These are phyloP conservation scores for Delonix regia DNA, from an alignment of 306 rosid species.

Conservation along the genomic window DNA sequence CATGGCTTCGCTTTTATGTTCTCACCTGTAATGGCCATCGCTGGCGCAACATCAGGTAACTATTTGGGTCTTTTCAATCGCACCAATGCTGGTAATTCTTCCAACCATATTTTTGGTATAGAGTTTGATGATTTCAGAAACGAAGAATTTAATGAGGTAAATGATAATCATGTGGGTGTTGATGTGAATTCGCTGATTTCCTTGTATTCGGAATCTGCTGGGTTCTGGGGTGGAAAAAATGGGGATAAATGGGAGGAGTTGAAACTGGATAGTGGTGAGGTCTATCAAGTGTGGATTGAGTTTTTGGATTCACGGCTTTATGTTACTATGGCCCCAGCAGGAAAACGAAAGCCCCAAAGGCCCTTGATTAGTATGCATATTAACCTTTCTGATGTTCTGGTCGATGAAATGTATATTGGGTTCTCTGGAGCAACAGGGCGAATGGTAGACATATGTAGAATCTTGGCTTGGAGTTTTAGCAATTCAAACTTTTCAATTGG, in stretches of 20 bases:
- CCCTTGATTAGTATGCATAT: constrained; percentile 60
- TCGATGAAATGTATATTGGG: constrained; percentile 63
- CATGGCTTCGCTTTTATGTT: constrained; percentile 64
- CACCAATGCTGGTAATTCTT: constrained; percentile 45
- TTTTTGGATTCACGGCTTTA: constrained; percentile 45
- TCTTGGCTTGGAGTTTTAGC: constrained; percentile 75
- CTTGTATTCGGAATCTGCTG: constrained; percentile 49
- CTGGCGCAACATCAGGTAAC: constrained; percentile 52
- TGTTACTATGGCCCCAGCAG: constrained; percentile 64
- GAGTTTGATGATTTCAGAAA: constrained; percentile 70
- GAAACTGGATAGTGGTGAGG: constrained; percentile 52
- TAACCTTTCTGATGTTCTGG: constrained; percentile 53
- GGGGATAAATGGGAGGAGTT: constrained; percentile 40
- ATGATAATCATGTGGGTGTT: constrained; percentile 69
- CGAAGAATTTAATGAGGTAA: constrained; percentile 57
- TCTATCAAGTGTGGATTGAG: constrained; percentile 77
- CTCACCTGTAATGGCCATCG: constrained; percentile 42
- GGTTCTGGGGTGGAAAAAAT: constrained; percentile 53
- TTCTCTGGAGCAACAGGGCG: constrained; percentile 64
- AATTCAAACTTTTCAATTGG: constrained; percentile 66
- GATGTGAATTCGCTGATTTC: constrained; percentile 61
- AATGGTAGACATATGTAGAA: constrained; percentile 61
- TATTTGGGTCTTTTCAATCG: constrained; percentile 64
- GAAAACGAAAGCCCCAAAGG: constrained; percentile 50
- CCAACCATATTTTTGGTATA: constrained; percentile 55